Conservation (phyloP, 2,329 filamentous ascomycete species). For the Drechslerella dactyloides region DNA sequence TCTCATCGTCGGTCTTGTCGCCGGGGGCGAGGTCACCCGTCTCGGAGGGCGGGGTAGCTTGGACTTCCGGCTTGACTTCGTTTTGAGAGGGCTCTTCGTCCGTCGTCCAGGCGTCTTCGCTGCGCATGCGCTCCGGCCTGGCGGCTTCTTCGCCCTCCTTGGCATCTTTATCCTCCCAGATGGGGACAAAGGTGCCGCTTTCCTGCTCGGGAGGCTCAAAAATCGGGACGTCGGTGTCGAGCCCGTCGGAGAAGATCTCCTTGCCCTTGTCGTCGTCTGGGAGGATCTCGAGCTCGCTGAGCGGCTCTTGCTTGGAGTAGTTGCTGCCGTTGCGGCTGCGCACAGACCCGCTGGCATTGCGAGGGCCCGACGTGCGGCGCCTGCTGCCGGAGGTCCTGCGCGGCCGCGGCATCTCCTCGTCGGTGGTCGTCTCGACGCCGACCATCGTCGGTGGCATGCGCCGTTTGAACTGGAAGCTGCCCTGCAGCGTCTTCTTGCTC, state of each 20-base stretch:
- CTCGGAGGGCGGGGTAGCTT: conserved; percentile 3
- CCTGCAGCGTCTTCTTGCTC: conserved; percentile 32
- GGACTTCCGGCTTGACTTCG: not conserved
- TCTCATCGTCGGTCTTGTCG: conserved; percentile 22
- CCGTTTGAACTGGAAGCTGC: conserved; percentile 42
- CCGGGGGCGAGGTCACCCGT: not conserved
- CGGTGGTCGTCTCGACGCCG: conserved; percentile 41
- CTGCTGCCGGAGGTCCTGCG: conserved; percentile 18
- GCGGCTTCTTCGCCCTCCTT: conserved; percentile 24
- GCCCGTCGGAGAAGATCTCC: conserved; percentile 36
- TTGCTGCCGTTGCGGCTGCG: conserved; percentile 33
- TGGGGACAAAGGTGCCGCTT: conserved; percentile 29
- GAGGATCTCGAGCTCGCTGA: conserved; percentile 41
- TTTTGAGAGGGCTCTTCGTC: conserved; percentile 29
- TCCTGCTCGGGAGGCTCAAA: conserved; percentile 29
- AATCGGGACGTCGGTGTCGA: conserved; percentile 33
- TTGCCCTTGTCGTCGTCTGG: conserved; percentile 17
- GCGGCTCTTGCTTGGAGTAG: conserved; percentile 41
- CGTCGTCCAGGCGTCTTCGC: conserved; percentile 43
- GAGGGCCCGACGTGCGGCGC: conserved; percentile 24
- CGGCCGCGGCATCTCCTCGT: conserved; percentile 45
- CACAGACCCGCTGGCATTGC: conserved; percentile 27
- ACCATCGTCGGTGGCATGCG: conserved; percentile 22
- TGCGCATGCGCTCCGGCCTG: conserved; percentile 24
- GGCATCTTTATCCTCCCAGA: conserved; percentile 41